Conservation (phyloP, 306 rosid species). For the Vachellia pachyceras region DNA sequence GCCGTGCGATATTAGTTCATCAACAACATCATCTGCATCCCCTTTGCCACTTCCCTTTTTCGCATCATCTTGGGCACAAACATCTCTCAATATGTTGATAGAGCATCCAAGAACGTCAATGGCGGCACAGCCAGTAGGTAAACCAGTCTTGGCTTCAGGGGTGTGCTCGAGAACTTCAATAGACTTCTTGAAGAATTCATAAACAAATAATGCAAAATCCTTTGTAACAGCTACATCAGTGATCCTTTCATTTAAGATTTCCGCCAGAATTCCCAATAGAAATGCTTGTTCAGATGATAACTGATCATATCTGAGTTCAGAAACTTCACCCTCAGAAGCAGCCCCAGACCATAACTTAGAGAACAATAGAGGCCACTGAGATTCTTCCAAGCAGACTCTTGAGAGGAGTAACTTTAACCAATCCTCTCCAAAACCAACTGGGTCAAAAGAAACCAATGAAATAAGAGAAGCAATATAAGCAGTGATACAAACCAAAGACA, state of each 20-base stretch:
- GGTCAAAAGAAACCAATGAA: constrained; percentile 22
- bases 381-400: constrained; percentile 66
- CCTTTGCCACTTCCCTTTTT: constrained; percentile 36
- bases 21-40: constrained; percentile 50
- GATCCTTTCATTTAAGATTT: constrained; percentile 57
- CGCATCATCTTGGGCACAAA: constrained; percentile 51
- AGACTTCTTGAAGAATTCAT: constrained; percentile 67
- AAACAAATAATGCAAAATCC: constrained; percentile 56
- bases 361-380: constrained; percentile 56
- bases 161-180: constrained; percentile 40
- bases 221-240: constrained; percentile 45
- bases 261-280: constrained; percentile 58
- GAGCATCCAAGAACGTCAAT: constrained; percentile 78
- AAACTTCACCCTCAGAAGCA: constrained; percentile 37
- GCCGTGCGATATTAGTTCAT: constrained; percentile 57
- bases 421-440: constrained; percentile 76
- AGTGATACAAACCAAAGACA: constrained; percentile 42
- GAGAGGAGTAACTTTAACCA: constrained; percentile 80
- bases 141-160: constrained; percentile 49
- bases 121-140: constrained; percentile 65
- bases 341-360: constrained; percentile 37
- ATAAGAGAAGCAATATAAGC: constrained; percentile 5
- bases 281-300: constrained; percentile 61
- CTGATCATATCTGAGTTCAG: constrained; percentile 17
- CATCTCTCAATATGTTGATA: constrained; percentile 71